These are phyloP conservation scores for Salinomyces thailandicus DNA, from an alignment of 2,329 filamentous ascomycete species.

Conservation along the genomic window DNA sequence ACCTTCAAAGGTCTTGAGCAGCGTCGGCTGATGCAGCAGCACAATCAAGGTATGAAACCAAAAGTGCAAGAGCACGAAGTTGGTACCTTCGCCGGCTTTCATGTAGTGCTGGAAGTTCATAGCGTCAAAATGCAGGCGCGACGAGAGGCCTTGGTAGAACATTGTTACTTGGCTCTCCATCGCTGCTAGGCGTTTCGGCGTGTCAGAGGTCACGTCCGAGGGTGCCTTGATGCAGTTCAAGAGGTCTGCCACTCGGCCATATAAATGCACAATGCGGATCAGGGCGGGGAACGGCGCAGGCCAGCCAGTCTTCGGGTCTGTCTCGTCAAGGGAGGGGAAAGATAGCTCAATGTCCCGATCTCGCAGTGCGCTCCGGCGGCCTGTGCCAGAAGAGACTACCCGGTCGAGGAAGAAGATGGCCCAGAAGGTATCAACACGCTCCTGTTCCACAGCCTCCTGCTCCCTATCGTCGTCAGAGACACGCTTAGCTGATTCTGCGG, in stretches of 20 bases:
- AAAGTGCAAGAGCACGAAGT: constrained; percentile 76
- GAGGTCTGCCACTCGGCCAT: constrained; percentile 73
- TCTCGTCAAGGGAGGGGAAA: constrained; percentile 49
- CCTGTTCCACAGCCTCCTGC: constrained; percentile 61
- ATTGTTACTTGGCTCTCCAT: constrained; percentile 72
- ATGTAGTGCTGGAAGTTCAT: constrained; percentile 79
- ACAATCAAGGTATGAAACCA: constrained; percentile 87
- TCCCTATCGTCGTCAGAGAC: constrained; percentile 26
- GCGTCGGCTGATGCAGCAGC: constrained; percentile 70
- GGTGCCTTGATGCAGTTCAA: constrained; percentile 69
- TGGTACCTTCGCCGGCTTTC: constrained; percentile 69
- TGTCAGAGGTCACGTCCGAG: constrained; percentile 64
- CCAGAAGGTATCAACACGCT: constrained; percentile 82
- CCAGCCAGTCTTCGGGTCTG: constrained; percentile 49
- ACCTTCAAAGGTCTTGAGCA: constrained; percentile 65
- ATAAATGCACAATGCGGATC: constrained; percentile 75
- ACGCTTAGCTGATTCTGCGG: not conserved
- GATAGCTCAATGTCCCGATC: constrained; percentile 77
- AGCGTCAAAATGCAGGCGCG: constrained; percentile 70
- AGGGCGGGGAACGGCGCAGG: constrained; percentile 71
- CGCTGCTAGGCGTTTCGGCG: constrained; percentile 57
- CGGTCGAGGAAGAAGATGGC: constrained; percentile 79
- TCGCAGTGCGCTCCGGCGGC: constrained; percentile 69
- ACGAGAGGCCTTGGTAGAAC: constrained; percentile 64
- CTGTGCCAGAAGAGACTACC: constrained; percentile 78